Evolutionary conservation across 805 yeast species (phyloP), one percentile per base, ranked within the genome.

Genomic region (Suhomyces emberorum): DNA sequence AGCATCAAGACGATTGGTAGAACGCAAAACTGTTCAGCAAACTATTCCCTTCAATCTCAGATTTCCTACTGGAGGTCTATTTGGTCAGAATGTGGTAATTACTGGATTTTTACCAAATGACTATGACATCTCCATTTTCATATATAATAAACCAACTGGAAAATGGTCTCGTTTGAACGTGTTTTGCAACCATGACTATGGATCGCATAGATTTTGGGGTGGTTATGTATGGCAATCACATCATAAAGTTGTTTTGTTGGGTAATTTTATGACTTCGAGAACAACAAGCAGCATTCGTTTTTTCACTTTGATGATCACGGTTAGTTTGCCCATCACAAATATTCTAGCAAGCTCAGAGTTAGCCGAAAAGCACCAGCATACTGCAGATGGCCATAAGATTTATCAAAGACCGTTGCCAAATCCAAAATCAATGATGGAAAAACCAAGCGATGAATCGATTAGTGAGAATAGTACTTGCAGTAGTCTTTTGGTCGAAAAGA

Each of bases 151-250:
- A 19, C 75, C 77, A 0, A 69, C 83, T 0, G 70, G 71, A 1
- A 74, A 74, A 44, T 83, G 91, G 89, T 74, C 83, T 0, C 63
- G 79, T 37, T 56, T 84, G 16, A 80, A 76, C 42, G 60, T 74
- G 11, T 70, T 70, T 28, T 53, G 81, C 47, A 69, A 72, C 32
- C 79, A 75, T 44, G 74, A 70, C 32, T 61, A 69, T 21, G 73
- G 73, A 20, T 66, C 74, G 2, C 85, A 81, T 49, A 61, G 82
- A 35, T 70, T 81, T 34, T 77, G 85, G 76, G 80, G 77, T 43
- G 77, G 83, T 0, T 79, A 74, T 57, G 78, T 78, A 1, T 84
- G 95, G 95, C 73, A 72, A 21, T 81, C 89, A 1, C 95, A 84
- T 55, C 91, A 84, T 51, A 79, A 78, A 52, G 78, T 81, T 1